A percentile compares a stretch with the other conserved stretches of the same genome.
phyloP scores from a whole-genome alignment of 2,329 filamentous ascomycete genomes.

The Westerdykella ornata region DNA sequence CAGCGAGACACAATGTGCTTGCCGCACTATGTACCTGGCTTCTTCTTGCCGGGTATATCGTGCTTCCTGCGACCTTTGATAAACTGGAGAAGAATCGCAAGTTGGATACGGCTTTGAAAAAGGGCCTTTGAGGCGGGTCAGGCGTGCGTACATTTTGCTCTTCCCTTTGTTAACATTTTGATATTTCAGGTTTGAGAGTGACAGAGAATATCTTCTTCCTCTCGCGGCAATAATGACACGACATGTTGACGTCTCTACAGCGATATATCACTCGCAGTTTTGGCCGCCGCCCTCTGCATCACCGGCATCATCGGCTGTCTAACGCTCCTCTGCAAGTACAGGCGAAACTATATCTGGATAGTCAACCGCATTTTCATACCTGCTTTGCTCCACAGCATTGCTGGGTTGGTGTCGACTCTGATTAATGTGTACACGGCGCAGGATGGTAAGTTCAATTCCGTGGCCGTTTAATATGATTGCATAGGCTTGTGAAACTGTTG shows the following conservation, averaged over 20 bases:
- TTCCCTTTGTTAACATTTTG: background rate
- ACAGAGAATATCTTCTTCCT: background rate
- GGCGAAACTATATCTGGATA: constrained; percentile 50
- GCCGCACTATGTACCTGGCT: constrained; percentile 45
- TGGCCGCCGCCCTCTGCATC: constrained; percentile 42
- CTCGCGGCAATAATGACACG: background rate
- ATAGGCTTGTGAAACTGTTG: background rate
- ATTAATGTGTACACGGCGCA: constrained; percentile 47
- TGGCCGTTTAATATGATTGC: background rate
- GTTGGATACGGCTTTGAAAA: constrained; percentile 19
- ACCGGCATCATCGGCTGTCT: constrained; percentile 40
- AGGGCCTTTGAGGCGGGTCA: constrained; percentile 17
- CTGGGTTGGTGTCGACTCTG: constrained; percentile 47
- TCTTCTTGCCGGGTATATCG: constrained; percentile 48
- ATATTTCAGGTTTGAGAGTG: background rate
- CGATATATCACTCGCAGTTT: constrained; percentile 40
- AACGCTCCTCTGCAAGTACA: constrained; percentile 41
- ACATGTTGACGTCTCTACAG: constrained; percentile 35
- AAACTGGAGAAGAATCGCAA: constrained; percentile 33
- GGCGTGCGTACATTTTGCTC: constrained; percentile 21
- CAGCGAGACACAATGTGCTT: constrained; percentile 44
- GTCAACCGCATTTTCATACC: constrained; percentile 47
- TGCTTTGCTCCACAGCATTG: constrained; percentile 42
- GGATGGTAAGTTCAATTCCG: constrained; percentile 37
- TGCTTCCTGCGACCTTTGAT: constrained; percentile 50